Base-by-base conservation (phyloP, 2,329 filamentous ascomycete genomes). In the Phyllosticta paracitricarpa region DNA sequence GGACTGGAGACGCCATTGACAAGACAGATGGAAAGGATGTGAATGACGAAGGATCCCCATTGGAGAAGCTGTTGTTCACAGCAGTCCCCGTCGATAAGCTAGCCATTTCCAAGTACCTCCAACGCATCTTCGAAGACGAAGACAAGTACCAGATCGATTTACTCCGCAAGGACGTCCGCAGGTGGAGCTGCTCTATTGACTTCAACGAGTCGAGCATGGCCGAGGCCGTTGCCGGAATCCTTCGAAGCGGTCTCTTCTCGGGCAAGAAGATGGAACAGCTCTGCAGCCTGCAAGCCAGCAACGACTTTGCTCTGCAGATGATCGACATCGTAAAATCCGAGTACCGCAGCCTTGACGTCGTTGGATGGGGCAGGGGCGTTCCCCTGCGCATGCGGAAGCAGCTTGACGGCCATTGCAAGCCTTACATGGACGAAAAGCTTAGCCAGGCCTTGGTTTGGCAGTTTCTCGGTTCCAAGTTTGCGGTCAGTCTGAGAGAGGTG, bases 381-480 rank as follows among this genome's bases (percentile, higher is more conserved):
- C 71, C 76, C 1, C 66, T 84, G 2, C 74, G 81, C 54, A 78
- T 80, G 74, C 76, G 81, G 40, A 77, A 79, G 7, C 79, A 82
- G 58, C 67, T 84, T 40, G 84, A 82, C 64, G 81, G 81, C 2
- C 81, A 82, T 63, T 86, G 85, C 66, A 76, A 82, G 1, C 79
- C 84, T 26, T 84, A 78, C 66, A 82, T 83, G 75, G 81, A 84
- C 57, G 81, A 82, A 65, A 83, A 86, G 63, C 72, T 83, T 22
- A 76, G 84, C 7, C 79, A 84, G 65, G 78, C 79, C 1, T 75
- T 84, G 7, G 74, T 84, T 25, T 68, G 84, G 2, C 80, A 84
- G 54, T 82, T 78, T 63, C 74, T 84, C 40, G 82, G 81, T 5
- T 70, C 80, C 3, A 76, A 75, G 57, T 83, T 80, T 78, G 75